phyloP scores from a whole-genome alignment of 805 yeast genomes.

The Starmerella bombicola region DNA sequence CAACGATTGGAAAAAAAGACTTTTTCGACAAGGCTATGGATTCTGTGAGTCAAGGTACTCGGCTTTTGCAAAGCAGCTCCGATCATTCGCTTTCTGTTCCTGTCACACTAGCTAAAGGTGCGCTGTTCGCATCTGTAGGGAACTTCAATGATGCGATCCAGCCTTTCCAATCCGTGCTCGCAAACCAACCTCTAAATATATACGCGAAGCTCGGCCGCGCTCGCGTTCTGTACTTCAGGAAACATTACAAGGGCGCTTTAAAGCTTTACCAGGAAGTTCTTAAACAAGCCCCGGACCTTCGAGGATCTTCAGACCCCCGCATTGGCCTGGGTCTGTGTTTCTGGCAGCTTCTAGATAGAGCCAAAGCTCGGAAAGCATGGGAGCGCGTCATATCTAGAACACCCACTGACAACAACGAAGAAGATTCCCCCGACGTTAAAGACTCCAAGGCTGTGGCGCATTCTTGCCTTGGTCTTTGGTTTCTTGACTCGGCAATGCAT shows the following conservation, averaged over 20 bases:
- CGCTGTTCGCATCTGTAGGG: slow-evolving; percentile 44
- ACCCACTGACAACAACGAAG: slow-evolving; percentile 35
- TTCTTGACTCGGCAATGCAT: slow-evolving; percentile 51
- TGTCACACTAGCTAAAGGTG: slow-evolving; percentile 55
- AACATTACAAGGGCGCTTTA: slow-evolving; percentile 60
- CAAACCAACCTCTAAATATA: slow-evolving; percentile 43
- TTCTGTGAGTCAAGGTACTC: slow-evolving; percentile 29
- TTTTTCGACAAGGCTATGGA: slow-evolving; percentile 35
- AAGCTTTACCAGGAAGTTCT: slow-evolving; percentile 74
- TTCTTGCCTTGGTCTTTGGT: slow-evolving; percentile 52
- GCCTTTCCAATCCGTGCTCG: slow-evolving; percentile 49
- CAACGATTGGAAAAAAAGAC: slow-evolving; percentile 14
- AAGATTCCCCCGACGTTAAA: not conserved
- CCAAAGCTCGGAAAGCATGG: slow-evolving; percentile 75
- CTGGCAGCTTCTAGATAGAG: slow-evolving; percentile 72
- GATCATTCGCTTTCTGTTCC: slow-evolving; percentile 29
- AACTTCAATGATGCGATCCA: slow-evolving; percentile 60
- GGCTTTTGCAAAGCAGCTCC: slow-evolving; percentile 38
- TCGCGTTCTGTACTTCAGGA: slow-evolving; percentile 58
- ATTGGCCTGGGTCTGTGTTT: slow-evolving; percentile 89
- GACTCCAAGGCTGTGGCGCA: slow-evolving; percentile 37
- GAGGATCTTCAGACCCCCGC: slow-evolving; percentile 37
- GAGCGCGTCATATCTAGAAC: slow-evolving; percentile 52
- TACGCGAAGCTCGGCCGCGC: slow-evolving; percentile 78
- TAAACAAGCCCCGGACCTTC: slow-evolving; percentile 46